Percentiles rank a stretch among this genome's conserved stretches.
phyloP scores from a whole-genome alignment of 2,329 filamentous ascomycete species.

The Aquanectria penicillioides region DNA sequence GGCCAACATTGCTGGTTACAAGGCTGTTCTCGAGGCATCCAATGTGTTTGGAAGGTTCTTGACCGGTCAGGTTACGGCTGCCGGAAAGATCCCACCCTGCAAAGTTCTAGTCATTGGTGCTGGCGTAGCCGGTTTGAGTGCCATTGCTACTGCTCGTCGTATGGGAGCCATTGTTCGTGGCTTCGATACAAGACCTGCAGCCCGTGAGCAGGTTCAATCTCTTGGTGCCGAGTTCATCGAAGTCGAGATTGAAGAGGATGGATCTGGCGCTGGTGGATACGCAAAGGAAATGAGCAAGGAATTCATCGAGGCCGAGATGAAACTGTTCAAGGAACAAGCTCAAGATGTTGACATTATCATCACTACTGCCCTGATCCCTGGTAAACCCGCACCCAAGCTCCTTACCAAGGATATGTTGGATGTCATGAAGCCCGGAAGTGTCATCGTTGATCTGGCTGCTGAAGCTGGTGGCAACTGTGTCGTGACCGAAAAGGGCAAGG shows the following conservation, averaged over 20 bases:
- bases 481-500: conserved; percentile 77
- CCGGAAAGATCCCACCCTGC: conserved; percentile 88
- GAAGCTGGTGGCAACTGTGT: conserved; percentile 92
- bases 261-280: conserved; percentile 85
- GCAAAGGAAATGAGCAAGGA: conserved; percentile 95
- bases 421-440: conserved; percentile 89
- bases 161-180: conserved; percentile 91
- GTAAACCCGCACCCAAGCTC: conserved; percentile 82
- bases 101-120: conserved; percentile 92
- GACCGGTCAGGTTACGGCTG: conserved; percentile 89
- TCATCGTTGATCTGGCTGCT: conserved; percentile 87
- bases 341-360: conserved; percentile 92
- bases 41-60: conserved; percentile 90
- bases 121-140: conserved; percentile 87
- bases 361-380: conserved; percentile 91
- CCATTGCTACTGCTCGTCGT: conserved; percentile 85
- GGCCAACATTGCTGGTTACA: conserved; percentile 95
- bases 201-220: conserved; percentile 89
- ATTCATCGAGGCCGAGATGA: conserved; percentile 94
- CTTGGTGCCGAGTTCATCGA: conserved; percentile 91
- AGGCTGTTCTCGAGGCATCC: conserved; percentile 88
- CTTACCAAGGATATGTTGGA: conserved; percentile 83
- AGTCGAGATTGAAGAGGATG: conserved; percentile 85
- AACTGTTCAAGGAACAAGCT: conserved; percentile 87
- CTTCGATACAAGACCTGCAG: conserved; percentile 90